A percentile compares a stretch with the other conserved stretches of the same genome.
phyloP scores from a whole-genome alignment of 2,329 filamentous ascomycete species.

The Nemania diffusa region DNA sequence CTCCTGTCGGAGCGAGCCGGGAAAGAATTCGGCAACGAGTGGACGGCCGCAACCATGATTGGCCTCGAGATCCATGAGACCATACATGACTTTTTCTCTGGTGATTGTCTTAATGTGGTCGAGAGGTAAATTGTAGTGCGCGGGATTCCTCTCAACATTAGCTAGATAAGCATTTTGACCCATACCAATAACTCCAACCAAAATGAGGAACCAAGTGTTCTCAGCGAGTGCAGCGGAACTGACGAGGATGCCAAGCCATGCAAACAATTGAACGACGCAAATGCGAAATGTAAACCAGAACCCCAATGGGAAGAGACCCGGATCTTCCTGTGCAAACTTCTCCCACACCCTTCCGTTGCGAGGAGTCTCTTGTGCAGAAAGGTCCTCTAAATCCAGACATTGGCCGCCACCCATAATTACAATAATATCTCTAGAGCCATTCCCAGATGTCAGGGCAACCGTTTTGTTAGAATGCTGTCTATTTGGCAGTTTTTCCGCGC shows the following conservation, averaged over 20 bases:
- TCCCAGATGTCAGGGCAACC: constrained; percentile 5
- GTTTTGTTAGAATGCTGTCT: background rate
- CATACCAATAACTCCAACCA: background rate
- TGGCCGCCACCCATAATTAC: background rate
- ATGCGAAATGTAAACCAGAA: background rate
- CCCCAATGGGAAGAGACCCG: background rate
- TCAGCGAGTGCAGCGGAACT: background rate
- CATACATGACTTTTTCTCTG: constrained; percentile 11
- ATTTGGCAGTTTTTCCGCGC: constrained; percentile 14
- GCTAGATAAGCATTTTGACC: constrained; percentile 3
- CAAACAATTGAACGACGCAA: background rate
- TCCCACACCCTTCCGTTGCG: background rate
- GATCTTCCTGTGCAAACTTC: background rate
- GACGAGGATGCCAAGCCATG: background rate
- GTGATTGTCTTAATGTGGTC: background rate
- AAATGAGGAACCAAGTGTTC: constrained; percentile 8
- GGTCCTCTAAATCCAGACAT: constrained; percentile 12
- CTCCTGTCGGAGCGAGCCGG: background rate
- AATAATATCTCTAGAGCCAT: constrained; percentile 15
- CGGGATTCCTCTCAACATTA: background rate
- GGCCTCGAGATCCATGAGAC: constrained; percentile 13
- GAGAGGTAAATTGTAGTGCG: constrained; percentile 1
- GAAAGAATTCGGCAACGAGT: constrained; percentile 10
- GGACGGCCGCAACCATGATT: background rate
- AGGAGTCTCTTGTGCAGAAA: background rate